These are phyloP conservation scores for Pichia inconspicua DNA, from an alignment of 1,139 yeast genomes.

Conservation along the genomic window DNA sequence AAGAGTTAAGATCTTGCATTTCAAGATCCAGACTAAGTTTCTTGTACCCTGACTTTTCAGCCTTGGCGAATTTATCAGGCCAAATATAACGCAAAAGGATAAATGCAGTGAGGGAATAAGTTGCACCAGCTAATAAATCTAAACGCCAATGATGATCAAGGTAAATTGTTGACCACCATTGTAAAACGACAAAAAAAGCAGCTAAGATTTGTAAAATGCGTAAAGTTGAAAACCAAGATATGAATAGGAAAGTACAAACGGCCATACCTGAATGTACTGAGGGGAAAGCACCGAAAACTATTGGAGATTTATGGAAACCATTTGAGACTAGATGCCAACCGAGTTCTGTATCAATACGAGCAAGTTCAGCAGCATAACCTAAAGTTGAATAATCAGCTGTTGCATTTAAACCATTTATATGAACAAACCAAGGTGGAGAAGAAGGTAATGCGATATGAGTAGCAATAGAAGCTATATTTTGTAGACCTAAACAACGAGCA, in stretches of 20 bases:
- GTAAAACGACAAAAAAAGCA: conserved; percentile 38
- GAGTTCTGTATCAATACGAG: conserved; percentile 53
- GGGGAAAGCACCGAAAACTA: conserved; percentile 66
- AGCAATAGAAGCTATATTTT: conserved; percentile 50
- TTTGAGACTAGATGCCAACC: conserved; percentile 55
- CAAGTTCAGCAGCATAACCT: conserved; percentile 65
- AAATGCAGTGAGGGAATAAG: conserved; percentile 35
- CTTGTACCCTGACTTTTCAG: no score
- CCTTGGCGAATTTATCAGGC: not conserved
- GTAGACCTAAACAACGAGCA: conserved; percentile 46
- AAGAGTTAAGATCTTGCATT: not conserved
- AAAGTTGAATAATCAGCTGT: conserved; percentile 50
- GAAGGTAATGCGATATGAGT: conserved; percentile 57
- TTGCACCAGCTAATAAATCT: conserved; percentile 48
- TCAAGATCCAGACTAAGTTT: conserved; percentile 1
- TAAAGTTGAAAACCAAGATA: conserved; percentile 30
- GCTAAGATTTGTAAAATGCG: conserved; percentile 19
- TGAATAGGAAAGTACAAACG: conserved; percentile 35
- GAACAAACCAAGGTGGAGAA: conserved; percentile 69
- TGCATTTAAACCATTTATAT: conserved; percentile 47
- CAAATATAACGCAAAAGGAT: not conserved
- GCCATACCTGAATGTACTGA: conserved; percentile 49
- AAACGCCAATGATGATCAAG: conserved; percentile 65
- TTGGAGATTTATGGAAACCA: conserved; percentile 61
- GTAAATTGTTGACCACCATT: conserved; percentile 74